Conservation (phyloP, 2,329 filamentous ascomycete species). For the Claviceps africana region DNA sequence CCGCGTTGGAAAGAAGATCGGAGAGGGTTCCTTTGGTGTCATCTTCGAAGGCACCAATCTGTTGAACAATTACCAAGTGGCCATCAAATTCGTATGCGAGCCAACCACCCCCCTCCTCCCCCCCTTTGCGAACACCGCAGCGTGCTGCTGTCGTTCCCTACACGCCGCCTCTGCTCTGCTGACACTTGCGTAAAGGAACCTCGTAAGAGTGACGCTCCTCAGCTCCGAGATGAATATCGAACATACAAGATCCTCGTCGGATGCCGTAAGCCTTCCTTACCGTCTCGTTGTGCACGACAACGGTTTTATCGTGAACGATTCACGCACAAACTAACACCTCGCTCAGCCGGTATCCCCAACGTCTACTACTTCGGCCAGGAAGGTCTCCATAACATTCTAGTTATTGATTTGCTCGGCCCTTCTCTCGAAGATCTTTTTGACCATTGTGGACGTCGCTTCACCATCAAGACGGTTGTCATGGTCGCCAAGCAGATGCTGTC, state of each 20-base stretch:
- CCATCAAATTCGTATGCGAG: slow-evolving; percentile 88
- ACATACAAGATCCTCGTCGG: slow-evolving; percentile 99
- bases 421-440: slow-evolving; percentile 98
- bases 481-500: slow-evolving; percentile 97
- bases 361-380: slow-evolving; percentile 99
- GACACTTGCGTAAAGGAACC: slow-evolving; percentile 54
- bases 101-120: too few relatives aligned
- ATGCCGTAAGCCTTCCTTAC: slow-evolving; percentile 59
- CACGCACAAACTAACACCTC: background rate
- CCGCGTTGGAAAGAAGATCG: slow-evolving; percentile 97
- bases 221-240: slow-evolving; percentile 93
- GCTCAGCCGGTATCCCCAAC: slow-evolving; percentile 72
- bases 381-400: slow-evolving; percentile 99
- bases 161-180: background rate
- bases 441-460: slow-evolving; percentile 99
- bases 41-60: slow-evolving; percentile 98
- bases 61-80: slow-evolving; percentile 96
- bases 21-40: slow-evolving; percentile 95
- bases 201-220: slow-evolving; percentile 94
- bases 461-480: slow-evolving; percentile 94
- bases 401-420: slow-evolving; percentile 88
- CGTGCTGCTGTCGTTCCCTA: background rate
- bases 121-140: background rate
- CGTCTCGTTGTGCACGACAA: background rate
- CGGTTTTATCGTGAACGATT: background rate